Percentiles rank a stretch among this genome's conserved stretches.
Evolutionary conservation across 768 basidiomycete species (phyloP).

Genomic region (Artomyces pyxidatus): DNA sequence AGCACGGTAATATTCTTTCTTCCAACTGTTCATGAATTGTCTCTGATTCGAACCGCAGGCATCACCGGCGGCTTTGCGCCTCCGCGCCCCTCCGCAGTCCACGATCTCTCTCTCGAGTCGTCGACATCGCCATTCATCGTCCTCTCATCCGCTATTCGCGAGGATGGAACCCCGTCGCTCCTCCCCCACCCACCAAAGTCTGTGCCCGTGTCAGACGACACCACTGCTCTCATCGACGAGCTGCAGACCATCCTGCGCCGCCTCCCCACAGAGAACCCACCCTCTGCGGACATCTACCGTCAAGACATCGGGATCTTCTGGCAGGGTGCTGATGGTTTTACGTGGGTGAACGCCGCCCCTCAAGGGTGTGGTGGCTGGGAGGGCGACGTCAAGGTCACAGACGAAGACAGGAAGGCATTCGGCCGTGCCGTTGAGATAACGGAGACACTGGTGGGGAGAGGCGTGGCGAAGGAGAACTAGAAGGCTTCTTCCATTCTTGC

Average conservation of each 20-base stretch:
- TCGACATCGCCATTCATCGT: slow-evolving; percentile 29
- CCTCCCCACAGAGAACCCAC: slow-evolving; percentile 47
- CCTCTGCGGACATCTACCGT: slow-evolving; percentile 64
- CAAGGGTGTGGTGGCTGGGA: slow-evolving; percentile 48
- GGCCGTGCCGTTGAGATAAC: slow-evolving; percentile 64
- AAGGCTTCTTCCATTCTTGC: no score
- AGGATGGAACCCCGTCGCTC: slow-evolving; percentile 37
- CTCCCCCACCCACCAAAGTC: slow-evolving; percentile 35
- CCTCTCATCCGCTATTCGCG: slow-evolving; percentile 41
- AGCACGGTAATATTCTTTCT: slow-evolving; percentile 39
- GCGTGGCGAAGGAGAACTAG: slow-evolving; percentile 11
- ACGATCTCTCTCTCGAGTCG: slow-evolving; percentile 39
- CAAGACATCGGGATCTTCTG: slow-evolving; percentile 58
- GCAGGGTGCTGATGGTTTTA: slow-evolving; percentile 41
- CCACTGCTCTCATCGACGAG: slow-evolving; percentile 41
- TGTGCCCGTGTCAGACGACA: slow-evolving; percentile 27
- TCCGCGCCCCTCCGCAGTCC: slow-evolving; percentile 49
- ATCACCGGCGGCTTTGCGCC: slow-evolving; percentile 72
- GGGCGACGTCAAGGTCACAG: slow-evolving; percentile 42
- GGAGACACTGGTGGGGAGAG: slow-evolving; percentile 32
- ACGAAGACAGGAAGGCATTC: slow-evolving; percentile 60
- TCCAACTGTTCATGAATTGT: neutral
- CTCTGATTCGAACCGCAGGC: slow-evolving; percentile 39
- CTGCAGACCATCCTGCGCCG: slow-evolving; percentile 51
- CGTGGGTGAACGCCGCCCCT: slow-evolving; percentile 57